Percentiles rank a stretch among this genome's conserved stretches.
Conservation (phyloP, 768 basidiomycete species). For the Amanita fuliginea region DNA sequence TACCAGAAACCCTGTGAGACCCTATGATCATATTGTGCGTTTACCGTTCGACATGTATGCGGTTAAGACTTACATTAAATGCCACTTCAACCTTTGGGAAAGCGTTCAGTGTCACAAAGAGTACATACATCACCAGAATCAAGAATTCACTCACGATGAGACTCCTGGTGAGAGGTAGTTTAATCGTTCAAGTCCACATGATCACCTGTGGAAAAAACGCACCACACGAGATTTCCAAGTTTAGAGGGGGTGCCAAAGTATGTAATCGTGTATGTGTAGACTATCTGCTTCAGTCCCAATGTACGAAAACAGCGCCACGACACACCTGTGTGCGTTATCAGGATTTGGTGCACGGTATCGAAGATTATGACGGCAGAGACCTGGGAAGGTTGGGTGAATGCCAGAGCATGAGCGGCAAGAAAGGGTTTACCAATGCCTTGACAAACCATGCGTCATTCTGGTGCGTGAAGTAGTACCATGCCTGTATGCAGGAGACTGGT, state of each 20-base stretch:
- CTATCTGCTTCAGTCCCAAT: conserved; percentile 14
- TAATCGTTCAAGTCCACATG: not conserved
- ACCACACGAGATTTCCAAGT: conserved; percentile 30
- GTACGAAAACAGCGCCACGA: not conserved
- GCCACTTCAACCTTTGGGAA: conserved; percentile 30
- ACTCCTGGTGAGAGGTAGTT: conserved; percentile 16
- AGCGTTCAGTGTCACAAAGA: not conserved
- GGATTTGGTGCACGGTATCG: conserved; percentile 41
- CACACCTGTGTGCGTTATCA: conserved; percentile 42
- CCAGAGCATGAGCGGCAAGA: not conserved
- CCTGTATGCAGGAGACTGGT: conserved; percentile 42
- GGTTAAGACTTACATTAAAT: conserved; percentile 29
- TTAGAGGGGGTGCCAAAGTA: conserved; percentile 20
- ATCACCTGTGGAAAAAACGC: conserved; percentile 8
- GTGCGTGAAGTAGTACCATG: conserved; percentile 43
- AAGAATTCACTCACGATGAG: conserved; percentile 18
- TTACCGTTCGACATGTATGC: not conserved
- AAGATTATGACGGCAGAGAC: conserved; percentile 36
- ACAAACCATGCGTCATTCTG: conserved; percentile 38
- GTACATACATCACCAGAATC: not conserved
- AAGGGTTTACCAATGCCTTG: conserved; percentile 29
- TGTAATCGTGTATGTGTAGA: conserved; percentile 37
- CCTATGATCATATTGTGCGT: conserved; percentile 14
- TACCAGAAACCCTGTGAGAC: conserved; percentile 34
- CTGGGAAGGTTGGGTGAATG: conserved; percentile 16